Evolutionary conservation across 2,329 filamentous ascomycete species (phyloP), one percentile per base, ranked within the genome.

Genomic region (Elsinoe fawcettii): DNA sequence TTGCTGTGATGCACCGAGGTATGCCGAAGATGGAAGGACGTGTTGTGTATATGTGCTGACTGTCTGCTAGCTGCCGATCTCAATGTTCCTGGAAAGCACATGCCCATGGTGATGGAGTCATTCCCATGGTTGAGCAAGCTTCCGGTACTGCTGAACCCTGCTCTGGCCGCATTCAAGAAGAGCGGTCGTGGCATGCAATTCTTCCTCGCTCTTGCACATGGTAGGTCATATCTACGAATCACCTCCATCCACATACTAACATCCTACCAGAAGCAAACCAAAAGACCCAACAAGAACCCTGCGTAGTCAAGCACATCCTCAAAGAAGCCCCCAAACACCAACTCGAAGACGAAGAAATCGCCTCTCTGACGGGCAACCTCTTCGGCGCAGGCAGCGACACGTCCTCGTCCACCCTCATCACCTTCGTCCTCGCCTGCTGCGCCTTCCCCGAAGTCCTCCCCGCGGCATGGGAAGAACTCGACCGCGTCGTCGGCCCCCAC

Each of bases 111-210:
- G 23, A 74, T 82, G 71, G 80, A 80, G 64, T 75, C 68, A 0
- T 81, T 80, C 62, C 80, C 77, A 22, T 81, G 77, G 77, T 66
- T 83, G 11, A 73, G 77, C 18, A 73, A 68, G 16, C 75, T 80
- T 51, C 77, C 78, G 9, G 75, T 73, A 36, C 71, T 68, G 62
- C 74, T 78, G 61, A 73, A 74, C 2, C 77, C 78, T 0, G 80
- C 75, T 75, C 78, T 80, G 64, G 71, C 74, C 49, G 77, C 75
- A 2, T 61, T 66, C 2, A 74, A 75, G n/a, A 70, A 69, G 55
- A 75, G 75, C 57, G 37, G 59, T 20, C 72, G 77, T 22, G 74
- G 74, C 2, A 70, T 73, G 56, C 73, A 75, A 67, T 80, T 80
- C 66, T 80, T 80, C 67, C 76, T 79, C 63, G 71, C 77, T 0